Base-by-base conservation (phyloP, 169 alveolate species). In the Cryptosporidium tyzzeri region DNA sequence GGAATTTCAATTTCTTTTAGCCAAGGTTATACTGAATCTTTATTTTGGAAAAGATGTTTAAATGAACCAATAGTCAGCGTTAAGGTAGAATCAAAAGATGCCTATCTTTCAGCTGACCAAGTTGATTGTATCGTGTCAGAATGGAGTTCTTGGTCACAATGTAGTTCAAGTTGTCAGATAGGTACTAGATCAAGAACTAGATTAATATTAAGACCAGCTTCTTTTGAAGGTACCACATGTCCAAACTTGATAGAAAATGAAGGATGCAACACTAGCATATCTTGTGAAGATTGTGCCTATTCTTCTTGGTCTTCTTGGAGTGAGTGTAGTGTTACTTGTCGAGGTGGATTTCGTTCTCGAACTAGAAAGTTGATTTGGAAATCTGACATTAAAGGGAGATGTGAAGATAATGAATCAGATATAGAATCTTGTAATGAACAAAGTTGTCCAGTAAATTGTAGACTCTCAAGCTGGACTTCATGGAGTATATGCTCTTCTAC, bases 141-240 rank as follows among this genome's bases (percentile, higher is more conserved):
- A 50, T 80, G 89, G 89, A 80, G 80, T 26, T 9, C 89, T 21
- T 80, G 89, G 89, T 80, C 89, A 4, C 89, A 59, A 65, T 80
- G 89, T 29, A 80, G 89, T 61, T 80, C 89, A 18, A 80, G 61
- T 8, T 80, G 89, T 37, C 67, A 80, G 16, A 65, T 58, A 5
- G 89, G 89, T 33, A 80, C 80, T 5, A 80, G 75, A 65, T 80
- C 73, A n/a, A 80, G 89, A 61, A 80, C 75, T 9, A 80, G 89
- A 48, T 65, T 80, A 44, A 59, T 80, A 5, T 10, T 80, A 35
- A 58, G 89, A 33, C 80, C 89, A 14, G 69, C 73, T 18, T 62
- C 89, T 37, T 80, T 80, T 80, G 65, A 37, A 48, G 89, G 89
- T 12, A 62, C 44, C 4, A 59, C 80, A n/a, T 80, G 89, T 14